Conservation (phyloP, 2,329 filamentous ascomycete species). For the Fusarium ambrosium region DNA sequence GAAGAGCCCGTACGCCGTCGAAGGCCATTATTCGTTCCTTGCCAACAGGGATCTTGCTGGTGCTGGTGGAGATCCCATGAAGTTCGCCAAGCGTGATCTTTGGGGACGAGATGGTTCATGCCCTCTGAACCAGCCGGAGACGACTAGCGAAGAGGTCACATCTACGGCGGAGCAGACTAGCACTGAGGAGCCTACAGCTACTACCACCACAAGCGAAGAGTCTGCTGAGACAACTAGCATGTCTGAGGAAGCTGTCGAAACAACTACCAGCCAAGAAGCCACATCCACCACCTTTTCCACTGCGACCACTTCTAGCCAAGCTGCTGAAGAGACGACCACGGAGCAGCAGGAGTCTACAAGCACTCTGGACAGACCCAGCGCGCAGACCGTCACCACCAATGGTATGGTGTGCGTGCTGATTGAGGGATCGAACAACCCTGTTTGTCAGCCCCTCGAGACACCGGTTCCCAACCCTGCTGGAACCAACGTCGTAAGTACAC, state of each 20-base stretch:
- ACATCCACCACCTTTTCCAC: slow-evolving; percentile 9
- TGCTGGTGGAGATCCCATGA: neutral
- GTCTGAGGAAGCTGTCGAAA: neutral
- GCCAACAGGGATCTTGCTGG: slow-evolving; percentile 13
- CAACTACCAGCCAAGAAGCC: neutral
- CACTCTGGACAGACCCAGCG: neutral
- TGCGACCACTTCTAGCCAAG: neutral
- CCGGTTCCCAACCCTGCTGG: slow-evolving; percentile 21
- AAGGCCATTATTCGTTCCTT: slow-evolving; percentile 1
- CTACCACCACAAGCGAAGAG: neutral
- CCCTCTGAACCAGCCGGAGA: neutral
- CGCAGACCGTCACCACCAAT: neutral
- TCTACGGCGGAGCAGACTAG: neutral
- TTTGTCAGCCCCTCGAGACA: slow-evolving; percentile 4
- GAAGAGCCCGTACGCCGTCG: neutral
- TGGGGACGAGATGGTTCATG: slow-evolving; percentile 12
- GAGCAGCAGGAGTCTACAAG: neutral
- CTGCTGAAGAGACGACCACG: neutral
- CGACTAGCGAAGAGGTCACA: neutral
- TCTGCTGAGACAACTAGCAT: neutral
- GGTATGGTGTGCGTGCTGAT: slow-evolving; percentile 15
- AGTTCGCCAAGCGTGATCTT: slow-evolving; percentile 3
- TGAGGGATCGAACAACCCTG: slow-evolving; percentile 15
- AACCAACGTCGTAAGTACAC: slow-evolving; percentile 23
- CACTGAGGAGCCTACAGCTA: neutral